Conservation (phyloP, 2,329 filamentous ascomycete genomes). For the Venturia aucupariae region DNA sequence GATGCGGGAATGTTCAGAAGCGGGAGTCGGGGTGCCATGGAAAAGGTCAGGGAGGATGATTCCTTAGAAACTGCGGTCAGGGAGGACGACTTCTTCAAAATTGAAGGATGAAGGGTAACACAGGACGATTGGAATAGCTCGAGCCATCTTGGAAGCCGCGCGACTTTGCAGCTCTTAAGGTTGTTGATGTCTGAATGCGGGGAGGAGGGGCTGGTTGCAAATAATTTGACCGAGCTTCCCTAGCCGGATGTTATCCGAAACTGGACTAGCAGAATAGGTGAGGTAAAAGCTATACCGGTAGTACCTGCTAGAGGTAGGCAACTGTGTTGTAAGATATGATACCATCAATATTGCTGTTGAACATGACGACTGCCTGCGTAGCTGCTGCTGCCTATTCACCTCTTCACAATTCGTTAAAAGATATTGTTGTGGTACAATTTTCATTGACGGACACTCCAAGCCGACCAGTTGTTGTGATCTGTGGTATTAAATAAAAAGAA, state of each 20-base stretch:
- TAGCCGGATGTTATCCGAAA: neutral
- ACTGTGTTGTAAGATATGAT: no score
- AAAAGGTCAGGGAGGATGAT: neutral
- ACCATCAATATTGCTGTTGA: neutral
- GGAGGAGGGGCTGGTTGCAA: neutral
- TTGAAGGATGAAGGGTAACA: no score
- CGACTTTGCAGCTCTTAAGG: neutral
- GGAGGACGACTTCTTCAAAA: no score
- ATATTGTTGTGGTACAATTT: neutral
- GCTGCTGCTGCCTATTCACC: no score
- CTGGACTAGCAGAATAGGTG: neutral
- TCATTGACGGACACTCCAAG: no score
- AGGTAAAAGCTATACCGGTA: no score
- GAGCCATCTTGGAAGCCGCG: neutral
- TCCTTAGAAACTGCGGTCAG: no score
- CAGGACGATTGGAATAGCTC: neutral
- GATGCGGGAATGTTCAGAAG: constrained; percentile 25
- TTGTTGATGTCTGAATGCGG: neutral
- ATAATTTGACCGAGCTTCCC: neutral
- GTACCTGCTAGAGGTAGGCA: no score
- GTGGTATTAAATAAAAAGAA: neutral
- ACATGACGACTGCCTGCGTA: no score
- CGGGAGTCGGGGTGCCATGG: constrained; percentile 13
- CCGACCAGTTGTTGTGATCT: neutral
- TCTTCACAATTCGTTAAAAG: neutral